phyloP scores from a whole-genome alignment of 108 stramenopile species.

The Nannochloropsis oceanica region DNA sequence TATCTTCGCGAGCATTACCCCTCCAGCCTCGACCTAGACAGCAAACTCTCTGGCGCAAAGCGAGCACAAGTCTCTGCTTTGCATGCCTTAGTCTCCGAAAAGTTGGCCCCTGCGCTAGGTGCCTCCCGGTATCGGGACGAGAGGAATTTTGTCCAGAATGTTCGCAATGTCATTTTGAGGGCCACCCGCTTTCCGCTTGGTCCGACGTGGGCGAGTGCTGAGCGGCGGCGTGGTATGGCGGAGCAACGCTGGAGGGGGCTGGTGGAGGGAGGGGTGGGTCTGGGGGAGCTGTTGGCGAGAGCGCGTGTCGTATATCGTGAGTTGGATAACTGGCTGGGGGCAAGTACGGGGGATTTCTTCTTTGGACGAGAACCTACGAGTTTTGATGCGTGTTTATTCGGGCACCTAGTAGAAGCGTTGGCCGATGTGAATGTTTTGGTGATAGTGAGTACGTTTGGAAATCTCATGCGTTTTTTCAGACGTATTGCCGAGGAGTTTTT shows the following conservation, averaged over 20 bases:
- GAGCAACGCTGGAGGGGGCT: not conserved
- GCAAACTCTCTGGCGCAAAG: not conserved
- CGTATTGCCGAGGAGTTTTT: not conserved
- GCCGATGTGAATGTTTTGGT: not conserved
- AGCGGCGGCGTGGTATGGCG: not conserved
- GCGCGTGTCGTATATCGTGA: not conserved
- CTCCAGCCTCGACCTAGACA: not conserved
- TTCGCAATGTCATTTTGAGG: not conserved
- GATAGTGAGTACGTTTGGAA: not conserved
- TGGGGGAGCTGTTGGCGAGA: not conserved
- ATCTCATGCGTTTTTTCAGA: not conserved
- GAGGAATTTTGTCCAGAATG: not conserved
- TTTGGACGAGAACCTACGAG: not conserved
- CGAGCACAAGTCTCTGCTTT: not conserved
- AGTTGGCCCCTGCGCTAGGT: not conserved
- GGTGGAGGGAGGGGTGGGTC: not conserved
- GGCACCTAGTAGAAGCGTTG: not conserved
- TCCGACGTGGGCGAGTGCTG: not conserved
- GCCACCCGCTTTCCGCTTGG: not conserved
- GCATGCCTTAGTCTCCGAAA: not conserved
- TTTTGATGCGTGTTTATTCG: not conserved
- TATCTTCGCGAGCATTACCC: not conserved
- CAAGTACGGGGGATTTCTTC: not conserved
- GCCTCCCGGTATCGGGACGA: not conserved
- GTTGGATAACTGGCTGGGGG: not conserved